A percentile compares a stretch with the other conserved stretches of the same genome.
These are phyloP conservation scores for Nannochloris sp. DNA, from an alignment of 139 green algal genomes.

Conservation along the genomic window DNA sequence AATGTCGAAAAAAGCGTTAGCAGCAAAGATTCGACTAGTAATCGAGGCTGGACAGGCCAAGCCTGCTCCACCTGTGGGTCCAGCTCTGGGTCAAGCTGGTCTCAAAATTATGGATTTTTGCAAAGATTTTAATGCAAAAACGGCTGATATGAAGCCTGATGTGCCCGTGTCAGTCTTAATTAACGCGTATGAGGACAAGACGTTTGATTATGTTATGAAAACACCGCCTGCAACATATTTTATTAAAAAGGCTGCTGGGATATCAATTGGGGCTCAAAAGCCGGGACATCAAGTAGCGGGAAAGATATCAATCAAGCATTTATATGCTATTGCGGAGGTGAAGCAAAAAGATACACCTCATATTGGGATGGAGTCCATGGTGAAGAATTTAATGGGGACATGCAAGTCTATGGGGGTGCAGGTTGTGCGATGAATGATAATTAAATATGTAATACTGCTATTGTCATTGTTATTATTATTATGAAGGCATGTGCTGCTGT, in stretches of 20 bases:
- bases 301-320: slow-evolving; percentile 78
- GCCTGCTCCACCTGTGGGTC: slow-evolving; percentile 85
- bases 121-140: slow-evolving; percentile 98
- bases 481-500: slow-evolving; percentile 41
- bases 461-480: slow-evolving; percentile 8
- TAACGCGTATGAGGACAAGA: slow-evolving; percentile 77
- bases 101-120: slow-evolving; percentile 99
- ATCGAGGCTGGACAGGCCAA: slow-evolving; percentile 91
- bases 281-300: slow-evolving; percentile 71
- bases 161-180: slow-evolving; percentile 57
- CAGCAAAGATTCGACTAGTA: slow-evolving; percentile 71
- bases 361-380: slow-evolving; percentile 62
- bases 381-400: slow-evolving; percentile 63
- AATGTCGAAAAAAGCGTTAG: slow-evolving; percentile 42
- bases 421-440: slow-evolving; percentile 44
- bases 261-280: slow-evolving; percentile 49
- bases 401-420: slow-evolving; percentile 84
- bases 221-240: slow-evolving; percentile 81
- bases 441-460: background rate
- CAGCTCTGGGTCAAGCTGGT: slow-evolving; percentile 87
- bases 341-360: slow-evolving; percentile 73
- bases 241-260: slow-evolving; percentile 69
- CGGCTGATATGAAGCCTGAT: slow-evolving; percentile 50
- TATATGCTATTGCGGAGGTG: slow-evolving; percentile 83
- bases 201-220: slow-evolving; percentile 76